Base-by-base conservation (phyloP, 148 eudicot genomes). In the Vaccinium corymbosum region DNA sequence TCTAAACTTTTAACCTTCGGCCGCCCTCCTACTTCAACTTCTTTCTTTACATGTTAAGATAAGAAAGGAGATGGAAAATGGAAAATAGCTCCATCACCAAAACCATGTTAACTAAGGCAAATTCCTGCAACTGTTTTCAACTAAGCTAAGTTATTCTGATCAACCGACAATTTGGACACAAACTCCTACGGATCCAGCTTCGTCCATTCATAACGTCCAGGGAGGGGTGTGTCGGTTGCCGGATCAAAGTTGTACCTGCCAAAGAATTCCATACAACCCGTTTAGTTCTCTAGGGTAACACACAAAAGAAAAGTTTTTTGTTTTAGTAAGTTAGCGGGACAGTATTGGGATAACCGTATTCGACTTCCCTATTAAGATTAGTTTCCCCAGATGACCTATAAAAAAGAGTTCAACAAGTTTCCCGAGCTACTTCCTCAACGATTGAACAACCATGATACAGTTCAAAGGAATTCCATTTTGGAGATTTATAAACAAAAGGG, bases 201-300 rank as follows among this genome's bases (percentile, higher is more conserved):
- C 53, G 79, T 86, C 93, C 93, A 91, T 80, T 91, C 87, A 4
- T 87, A 91, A 20, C 91, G 90, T 80, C 93, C 93, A 19, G 86
- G 86, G 49, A 91, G 89, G 81, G 93, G 93, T 61, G 57, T 38
- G 42, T 90, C 93, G 2, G 86, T 87, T 79, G 86, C 87, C 0
- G 90, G 89, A 87, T 91, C 93, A 76, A 88, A 91, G 87, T 91
- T 91, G 85, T 91, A 91, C 89, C 93, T 91, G 86, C 80, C 79
- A 84, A 81, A 70, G 11, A 27, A 80, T 42, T 29, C 61, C 53
- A 38, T 4, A 25, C n/a, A 27, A 27, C 38, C 38, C 8, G 3
- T 27, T 68, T 1, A 29, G 73, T 11, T 68, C 19, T 68, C 38
- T 29, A 38, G 42, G 46, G 46, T 0, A 22, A 64, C 22, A 64